Base-by-base conservation (phyloP, 208 protist species). In the Novymonas esmeraldas region DNA sequence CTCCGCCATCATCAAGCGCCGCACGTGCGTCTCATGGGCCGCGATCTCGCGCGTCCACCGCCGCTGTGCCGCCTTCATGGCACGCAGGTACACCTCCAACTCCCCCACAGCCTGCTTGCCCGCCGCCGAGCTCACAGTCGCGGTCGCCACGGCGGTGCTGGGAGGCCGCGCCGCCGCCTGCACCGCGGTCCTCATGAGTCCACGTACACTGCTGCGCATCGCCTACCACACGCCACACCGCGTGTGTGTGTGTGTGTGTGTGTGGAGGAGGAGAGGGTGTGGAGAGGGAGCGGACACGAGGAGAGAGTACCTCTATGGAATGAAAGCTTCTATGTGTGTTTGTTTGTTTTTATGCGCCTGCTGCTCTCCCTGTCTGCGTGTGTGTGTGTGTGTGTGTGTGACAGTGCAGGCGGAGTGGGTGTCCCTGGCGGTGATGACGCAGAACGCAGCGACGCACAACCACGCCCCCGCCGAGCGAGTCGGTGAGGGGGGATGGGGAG, bases 1-100 rank as follows among this genome's bases (percentile, higher is more conserved):
- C 68, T 95, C 85, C n/a, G 82, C 49, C 48, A 91, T 81, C 89
- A 95, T 95, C 26, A 84, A 69, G 2, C 80, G 64, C 16, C 89
- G 85, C 13, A 95, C 84, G 26, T 90, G 68, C 16, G 49, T 90
- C 70, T 95, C 89, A 34, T 87, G 75, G 10, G 64, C 45, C 7
- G 76, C 72, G 38, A 95, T 89, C 46, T 77, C 74, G 38, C 81
- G 78, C 24, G 67, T 63, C 89, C 89, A 95, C 4, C 73, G 75
- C 11, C 84, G 81, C 70, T 91, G 79, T 0, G 87, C 80, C 18
- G 74, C 50, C 24, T 64, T 68, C 70, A 89, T 81, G 29, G 77
- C 67, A 28, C 87, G 84, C 46, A 92, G 56, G 60, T 84, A 91
- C 29, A 95, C 86, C n/a, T 76, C 72, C 20, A 92, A 59, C 68